phyloP scores from a whole-genome alignment of 140 eudicot species.

The Flaveria floridana region DNA sequence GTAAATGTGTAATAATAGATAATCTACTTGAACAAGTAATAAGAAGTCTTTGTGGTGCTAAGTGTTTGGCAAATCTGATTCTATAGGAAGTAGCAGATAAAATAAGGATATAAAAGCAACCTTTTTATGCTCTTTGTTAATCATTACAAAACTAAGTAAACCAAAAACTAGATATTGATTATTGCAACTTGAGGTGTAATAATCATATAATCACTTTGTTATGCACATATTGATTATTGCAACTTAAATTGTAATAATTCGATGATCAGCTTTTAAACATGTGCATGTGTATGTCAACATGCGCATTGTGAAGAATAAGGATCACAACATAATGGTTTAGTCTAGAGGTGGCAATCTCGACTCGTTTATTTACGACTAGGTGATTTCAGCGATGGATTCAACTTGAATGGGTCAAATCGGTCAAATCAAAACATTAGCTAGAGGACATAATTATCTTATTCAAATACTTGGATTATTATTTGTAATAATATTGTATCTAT shows the following conservation, averaged over 20 bases:
- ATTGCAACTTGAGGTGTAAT: neutral
- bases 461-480: neutral
- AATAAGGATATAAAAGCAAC: neutral
- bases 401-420: neutral
- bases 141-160: neutral
- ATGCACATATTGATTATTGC: neutral
- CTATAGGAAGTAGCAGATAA: neutral
- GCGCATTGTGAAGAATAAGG: neutral
- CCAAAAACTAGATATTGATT: slow-evolving; percentile 8
- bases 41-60: neutral
- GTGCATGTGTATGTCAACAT: neutral
- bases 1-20: neutral
- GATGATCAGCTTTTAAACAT: neutral
- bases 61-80: neutral
- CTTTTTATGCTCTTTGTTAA: neutral
- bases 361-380: neutral
- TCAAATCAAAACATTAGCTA: neutral
- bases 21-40: slow-evolving; percentile 6
- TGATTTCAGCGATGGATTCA: neutral
- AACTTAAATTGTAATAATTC: neutral
- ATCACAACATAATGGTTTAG: neutral
- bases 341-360: neutral
- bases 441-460: neutral
- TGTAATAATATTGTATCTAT: neutral
- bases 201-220: slow-evolving; percentile 2